Evolutionary conservation across 75 land plant species (phyloP).

Genomic region (Picea sitchensis): DNA sequence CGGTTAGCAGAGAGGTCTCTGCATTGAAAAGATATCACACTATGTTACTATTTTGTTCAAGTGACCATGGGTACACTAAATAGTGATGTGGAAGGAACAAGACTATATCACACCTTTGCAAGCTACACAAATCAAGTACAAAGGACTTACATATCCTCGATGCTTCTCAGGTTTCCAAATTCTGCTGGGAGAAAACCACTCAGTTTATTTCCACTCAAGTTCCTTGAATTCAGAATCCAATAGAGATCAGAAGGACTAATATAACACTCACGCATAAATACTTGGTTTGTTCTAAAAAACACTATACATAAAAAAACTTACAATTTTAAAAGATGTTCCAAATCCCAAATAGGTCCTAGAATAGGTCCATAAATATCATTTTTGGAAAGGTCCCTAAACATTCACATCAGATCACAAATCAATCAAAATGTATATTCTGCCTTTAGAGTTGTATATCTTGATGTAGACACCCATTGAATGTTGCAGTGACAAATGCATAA

Average conservation of each 20-base stretch:
- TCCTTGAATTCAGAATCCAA: constrained; percentile 28
- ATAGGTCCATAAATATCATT: too few species aligned
- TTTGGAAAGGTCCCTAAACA: too few species aligned
- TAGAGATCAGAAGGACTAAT: too few species aligned
- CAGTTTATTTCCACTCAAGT: constrained; percentile 67
- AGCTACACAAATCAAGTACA: background rate
- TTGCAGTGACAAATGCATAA: too few species aligned
- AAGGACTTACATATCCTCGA: constrained; percentile 69
- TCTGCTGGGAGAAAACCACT: constrained; percentile 69
- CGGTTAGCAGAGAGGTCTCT: constrained; percentile 83
- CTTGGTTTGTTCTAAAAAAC: background rate
- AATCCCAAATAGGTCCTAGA: constrained; percentile 31
- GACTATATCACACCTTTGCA: background rate
- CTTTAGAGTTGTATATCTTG: too few species aligned
- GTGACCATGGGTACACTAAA: background rate
- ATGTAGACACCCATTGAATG: too few species aligned
- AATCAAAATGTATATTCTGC: too few species aligned
- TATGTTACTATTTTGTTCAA: background rate
- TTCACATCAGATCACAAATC: too few species aligned
- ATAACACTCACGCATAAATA: background rate
- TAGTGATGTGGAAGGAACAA: background rate
- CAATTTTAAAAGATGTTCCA: constrained; percentile 88
- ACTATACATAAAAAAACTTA: constrained; percentile 11
- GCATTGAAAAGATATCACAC: background rate
- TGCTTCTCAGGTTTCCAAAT: constrained; percentile 84